Conservation (phyloP, 768 basidiomycete species). For the Auricularia sp. region DNA sequence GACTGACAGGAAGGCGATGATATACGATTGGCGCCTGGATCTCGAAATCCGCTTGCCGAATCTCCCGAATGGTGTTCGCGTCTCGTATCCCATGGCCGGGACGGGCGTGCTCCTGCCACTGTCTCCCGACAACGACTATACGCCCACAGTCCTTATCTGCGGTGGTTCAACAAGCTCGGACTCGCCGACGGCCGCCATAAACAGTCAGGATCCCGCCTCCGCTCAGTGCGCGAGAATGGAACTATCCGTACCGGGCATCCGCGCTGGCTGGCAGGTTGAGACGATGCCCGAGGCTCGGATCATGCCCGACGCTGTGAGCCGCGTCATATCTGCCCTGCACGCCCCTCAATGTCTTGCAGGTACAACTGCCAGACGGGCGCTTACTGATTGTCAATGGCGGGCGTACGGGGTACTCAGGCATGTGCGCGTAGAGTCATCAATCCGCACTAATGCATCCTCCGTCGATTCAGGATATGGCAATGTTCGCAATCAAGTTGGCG, state of each 20-base stretch:
- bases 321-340: not conserved
- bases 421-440: constrained; percentile 4
- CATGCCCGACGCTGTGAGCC: constrained; percentile 17
- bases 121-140: constrained; percentile 4
- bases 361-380: constrained; percentile 17
- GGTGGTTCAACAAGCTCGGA: constrained; percentile 7
- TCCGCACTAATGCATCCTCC: not conserved
- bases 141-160: constrained; percentile 8
- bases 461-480: constrained; percentile 10
- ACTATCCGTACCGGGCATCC: constrained; percentile 12
- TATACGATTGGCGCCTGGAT: constrained; percentile 7
- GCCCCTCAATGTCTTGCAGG: not conserved
- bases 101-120: constrained; percentile 4
- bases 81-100: constrained; percentile 9
- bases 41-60: constrained; percentile 13
- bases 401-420: constrained; percentile 22
- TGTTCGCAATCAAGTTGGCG: constrained; percentile 17
- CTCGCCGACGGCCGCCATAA: not conserved
- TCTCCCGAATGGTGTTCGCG: constrained; percentile 17
- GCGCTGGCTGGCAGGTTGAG: constrained; percentile 14
- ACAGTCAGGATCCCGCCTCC: constrained; percentile 3
- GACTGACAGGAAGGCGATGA: constrained; percentile 2
- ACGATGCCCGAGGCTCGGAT: constrained; percentile 13
- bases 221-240: constrained; percentile 16
- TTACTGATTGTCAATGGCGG: constrained; percentile 27